Evolutionary conservation across 208 protist genomes (phyloP).

Genomic region (Angomonas ambiguus): DNA sequence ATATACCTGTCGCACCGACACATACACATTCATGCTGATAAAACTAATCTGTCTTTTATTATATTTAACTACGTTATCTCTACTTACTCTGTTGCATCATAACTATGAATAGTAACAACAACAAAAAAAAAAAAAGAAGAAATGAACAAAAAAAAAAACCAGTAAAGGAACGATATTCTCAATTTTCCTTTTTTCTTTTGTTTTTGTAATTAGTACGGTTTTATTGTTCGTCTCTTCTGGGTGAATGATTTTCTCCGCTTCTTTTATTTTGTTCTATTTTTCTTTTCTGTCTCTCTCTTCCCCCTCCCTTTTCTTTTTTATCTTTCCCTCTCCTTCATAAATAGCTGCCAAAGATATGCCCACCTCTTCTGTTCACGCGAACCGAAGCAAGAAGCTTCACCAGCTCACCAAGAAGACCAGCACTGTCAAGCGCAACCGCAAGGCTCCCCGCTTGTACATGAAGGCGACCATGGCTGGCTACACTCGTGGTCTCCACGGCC

Average conservation of each 20-base stretch:
- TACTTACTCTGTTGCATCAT: not conserved
- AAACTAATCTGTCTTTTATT: not conserved
- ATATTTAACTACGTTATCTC: no score
- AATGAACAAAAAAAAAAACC: constrained; percentile 1
- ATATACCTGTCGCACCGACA: constrained; percentile 8
- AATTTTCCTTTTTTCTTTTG: constrained; percentile 3
- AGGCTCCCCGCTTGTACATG: constrained; percentile 89
- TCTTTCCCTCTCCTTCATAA: not conserved
- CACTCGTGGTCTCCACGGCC: constrained; percentile 88
- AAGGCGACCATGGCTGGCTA: constrained; percentile 89
- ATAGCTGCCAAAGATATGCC: constrained; percentile 29
- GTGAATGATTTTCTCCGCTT: not conserved
- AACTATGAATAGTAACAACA: not conserved
- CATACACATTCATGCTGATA: not conserved
- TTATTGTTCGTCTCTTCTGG: not conserved
- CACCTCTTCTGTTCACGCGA: constrained; percentile 66
- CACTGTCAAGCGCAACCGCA: constrained; percentile 82
- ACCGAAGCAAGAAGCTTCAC: constrained; percentile 90
- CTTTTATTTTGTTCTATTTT: constrained; percentile 8
- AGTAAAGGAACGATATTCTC: not conserved
- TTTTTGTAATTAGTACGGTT: not conserved
- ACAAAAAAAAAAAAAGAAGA: constrained; percentile 11
- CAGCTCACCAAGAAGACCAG: constrained; percentile 85
- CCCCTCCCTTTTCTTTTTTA: constrained; percentile 7
- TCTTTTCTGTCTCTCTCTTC: not conserved